Percentiles rank a stretch among this genome's conserved stretches.
These are phyloP conservation scores for Lolium multiflorum DNA, from an alignment of 176 grass and related monocot genomes.

Conservation along the genomic window DNA sequence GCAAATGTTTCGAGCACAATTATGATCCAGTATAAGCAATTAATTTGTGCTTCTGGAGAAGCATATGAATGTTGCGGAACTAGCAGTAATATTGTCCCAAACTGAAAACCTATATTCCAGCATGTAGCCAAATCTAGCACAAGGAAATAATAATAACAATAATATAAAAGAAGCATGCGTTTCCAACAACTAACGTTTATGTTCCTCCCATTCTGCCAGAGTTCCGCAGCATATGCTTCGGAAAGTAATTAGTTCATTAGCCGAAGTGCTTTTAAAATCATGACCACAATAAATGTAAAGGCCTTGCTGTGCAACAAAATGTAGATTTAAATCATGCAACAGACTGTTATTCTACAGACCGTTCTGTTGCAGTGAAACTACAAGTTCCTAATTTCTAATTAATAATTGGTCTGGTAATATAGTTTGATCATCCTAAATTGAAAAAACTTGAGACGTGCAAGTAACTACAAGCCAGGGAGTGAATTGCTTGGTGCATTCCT, in stretches of 20 bases:
- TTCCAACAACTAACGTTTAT: neutral
- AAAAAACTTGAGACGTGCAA: too few species aligned
- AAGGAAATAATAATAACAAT: neutral
- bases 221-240: neutral
- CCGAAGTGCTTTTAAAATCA: neutral
- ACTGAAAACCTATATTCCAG: neutral
- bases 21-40: neutral
- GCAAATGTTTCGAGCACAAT: neutral
- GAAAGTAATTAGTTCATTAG: neutral
- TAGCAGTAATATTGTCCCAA: neutral
- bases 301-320: conserved; percentile 16
- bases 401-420: too few species aligned
- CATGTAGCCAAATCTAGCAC: neutral
- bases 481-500: too few species aligned
- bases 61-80: neutral
- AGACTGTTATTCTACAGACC: neutral
- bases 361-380: too few species aligned
- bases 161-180: neutral
- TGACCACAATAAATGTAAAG: neutral
- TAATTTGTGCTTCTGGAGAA: neutral
- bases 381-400: too few species aligned
- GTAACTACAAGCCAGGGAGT: too few species aligned
- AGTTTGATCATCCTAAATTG: too few species aligned
- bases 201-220: neutral
- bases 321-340: neutral